Conservation (phyloP, 495 filamentous ascomycete species). For the Penicillium waksmanii region DNA sequence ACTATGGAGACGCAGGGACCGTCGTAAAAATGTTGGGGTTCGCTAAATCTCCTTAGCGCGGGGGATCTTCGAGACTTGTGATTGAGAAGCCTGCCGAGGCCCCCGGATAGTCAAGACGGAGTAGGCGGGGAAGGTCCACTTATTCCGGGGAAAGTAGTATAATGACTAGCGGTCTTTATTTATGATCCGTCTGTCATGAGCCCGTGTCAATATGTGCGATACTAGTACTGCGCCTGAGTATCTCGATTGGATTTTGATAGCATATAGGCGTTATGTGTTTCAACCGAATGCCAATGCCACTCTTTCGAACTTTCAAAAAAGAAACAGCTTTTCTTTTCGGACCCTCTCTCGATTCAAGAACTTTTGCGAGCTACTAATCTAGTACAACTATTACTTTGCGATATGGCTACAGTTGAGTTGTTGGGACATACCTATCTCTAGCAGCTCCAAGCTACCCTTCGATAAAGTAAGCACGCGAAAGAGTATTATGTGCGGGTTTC, state of each 20-base stretch:
- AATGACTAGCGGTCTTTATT: neutral
- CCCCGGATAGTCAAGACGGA: constrained; percentile 11
- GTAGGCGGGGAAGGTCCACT: constrained; percentile 13
- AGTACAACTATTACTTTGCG: too few species aligned
- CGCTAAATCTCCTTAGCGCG: constrained; percentile 6
- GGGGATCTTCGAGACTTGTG: constrained; percentile 16
- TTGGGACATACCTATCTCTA: neutral
- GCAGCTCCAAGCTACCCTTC: neutral
- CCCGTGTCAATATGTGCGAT: neutral
- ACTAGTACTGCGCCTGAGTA: too few species aligned
- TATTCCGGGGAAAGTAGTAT: constrained; percentile 2
- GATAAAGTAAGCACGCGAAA: neutral
- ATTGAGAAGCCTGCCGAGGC: constrained; percentile 20
- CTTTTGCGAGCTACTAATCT: too few species aligned
- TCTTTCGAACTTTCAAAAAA: too few species aligned
- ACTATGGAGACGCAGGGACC: neutral
- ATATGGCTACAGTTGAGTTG: too few species aligned
- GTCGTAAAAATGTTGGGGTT: constrained; percentile 6
- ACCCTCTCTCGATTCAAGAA: too few species aligned
- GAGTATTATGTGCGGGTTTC: neutral
- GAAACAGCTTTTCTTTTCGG: too few species aligned
- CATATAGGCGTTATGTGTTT: too few species aligned
- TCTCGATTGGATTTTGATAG: too few species aligned
- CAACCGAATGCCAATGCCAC: too few species aligned
- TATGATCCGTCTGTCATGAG: neutral